phyloP scores from a whole-genome alignment of 1,139 yeast genomes.

The Kodamaea anthophila region DNA sequence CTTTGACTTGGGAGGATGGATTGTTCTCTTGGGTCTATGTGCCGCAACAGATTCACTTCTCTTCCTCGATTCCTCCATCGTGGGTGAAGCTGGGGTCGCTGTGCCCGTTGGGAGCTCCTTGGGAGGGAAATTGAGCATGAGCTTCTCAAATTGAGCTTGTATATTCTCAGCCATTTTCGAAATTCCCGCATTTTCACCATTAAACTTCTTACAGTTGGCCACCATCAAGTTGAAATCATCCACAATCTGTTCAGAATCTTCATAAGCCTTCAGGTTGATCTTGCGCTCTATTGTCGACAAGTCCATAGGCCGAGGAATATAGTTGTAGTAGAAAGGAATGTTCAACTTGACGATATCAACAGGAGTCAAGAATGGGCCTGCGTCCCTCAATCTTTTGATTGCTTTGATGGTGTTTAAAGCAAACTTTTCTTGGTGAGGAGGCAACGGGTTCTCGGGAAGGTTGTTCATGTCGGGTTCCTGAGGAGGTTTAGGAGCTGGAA shows the following conservation, averaged over 20 bases:
- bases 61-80: slow-evolving; percentile 26
- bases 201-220: slow-evolving; percentile 71
- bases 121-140: slow-evolving; percentile 87
- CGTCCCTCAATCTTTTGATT: slow-evolving; percentile 85
- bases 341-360: slow-evolving; percentile 86
- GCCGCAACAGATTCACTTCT: slow-evolving; percentile 39
- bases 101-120: slow-evolving; percentile 46
- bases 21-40: slow-evolving; percentile 84
- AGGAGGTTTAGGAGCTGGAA: slow-evolving; percentile 70
- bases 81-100: slow-evolving; percentile 10
- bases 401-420: slow-evolving; percentile 68
- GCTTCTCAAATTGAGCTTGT: slow-evolving; percentile 89
- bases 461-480: slow-evolving; percentile 67
- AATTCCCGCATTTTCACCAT: slow-evolving; percentile 78
- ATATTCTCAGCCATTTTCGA: slow-evolving; percentile 88
- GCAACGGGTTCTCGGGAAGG: slow-evolving; percentile 65
- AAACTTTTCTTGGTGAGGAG: slow-evolving; percentile 77
- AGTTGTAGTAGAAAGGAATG: slow-evolving; percentile 85
- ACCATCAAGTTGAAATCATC: slow-evolving; percentile 87
- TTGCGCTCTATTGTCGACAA: slow-evolving; percentile 84
- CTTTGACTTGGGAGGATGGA: slow-evolving; percentile 93
- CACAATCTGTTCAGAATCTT: slow-evolving; percentile 57
- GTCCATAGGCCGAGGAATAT: slow-evolving; percentile 88
- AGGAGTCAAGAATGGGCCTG: slow-evolving; percentile 82
- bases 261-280: slow-evolving; percentile 63